Base-by-base conservation (phyloP, 2,329 filamentous ascomycete species). In the Trichocomaceae sp. region DNA sequence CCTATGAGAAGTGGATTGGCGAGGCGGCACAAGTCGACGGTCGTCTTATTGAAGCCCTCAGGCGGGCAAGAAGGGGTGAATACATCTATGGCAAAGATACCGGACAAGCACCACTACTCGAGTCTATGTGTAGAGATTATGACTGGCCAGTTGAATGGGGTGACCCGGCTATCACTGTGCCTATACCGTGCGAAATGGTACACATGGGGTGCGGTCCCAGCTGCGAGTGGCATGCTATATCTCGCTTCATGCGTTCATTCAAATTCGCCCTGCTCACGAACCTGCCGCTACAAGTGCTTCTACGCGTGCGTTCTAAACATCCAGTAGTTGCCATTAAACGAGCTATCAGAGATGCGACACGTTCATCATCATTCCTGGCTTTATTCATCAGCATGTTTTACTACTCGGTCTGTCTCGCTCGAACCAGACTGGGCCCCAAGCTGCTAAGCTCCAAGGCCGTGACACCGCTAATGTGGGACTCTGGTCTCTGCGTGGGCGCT, bases 1-100 rank as follows among this genome's bases (percentile, higher is more conserved):
- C 84, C 41, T 95, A 95, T 73, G 85, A 84, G 63, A 85, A 84
- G 66, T 95, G 90, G 89, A 93, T 95, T 62, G 82, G 80, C 41
- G 83, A 85, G 20, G 87, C 86, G 3, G 89, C 90, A 3, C 79
- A 85, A 45, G 83, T 93, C 19, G 90, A 95, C 67, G 64, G 72
- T 13, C 86, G 89, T 6, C 80, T 95, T 23, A 81, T 93, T 51
- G 79, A 87, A 61, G 86, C 86, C 2, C 81, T 95, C 20, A 84
- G 85, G 12, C 81, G 83, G 52, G 86, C 80, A 61, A 80, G 82
- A 31, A 76, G 72, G 44, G 83, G 84, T 19, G 75, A 80, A 50
- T 82, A 90, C 55, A 73, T 79, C 20, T 95, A 95, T 68, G 87
- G 87, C 47, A 74, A 83, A 62, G 85, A 91, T 49, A 90, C 83